Base-by-base conservation (phyloP, 805 yeast species). In the Torulaspora quercuum region DNA sequence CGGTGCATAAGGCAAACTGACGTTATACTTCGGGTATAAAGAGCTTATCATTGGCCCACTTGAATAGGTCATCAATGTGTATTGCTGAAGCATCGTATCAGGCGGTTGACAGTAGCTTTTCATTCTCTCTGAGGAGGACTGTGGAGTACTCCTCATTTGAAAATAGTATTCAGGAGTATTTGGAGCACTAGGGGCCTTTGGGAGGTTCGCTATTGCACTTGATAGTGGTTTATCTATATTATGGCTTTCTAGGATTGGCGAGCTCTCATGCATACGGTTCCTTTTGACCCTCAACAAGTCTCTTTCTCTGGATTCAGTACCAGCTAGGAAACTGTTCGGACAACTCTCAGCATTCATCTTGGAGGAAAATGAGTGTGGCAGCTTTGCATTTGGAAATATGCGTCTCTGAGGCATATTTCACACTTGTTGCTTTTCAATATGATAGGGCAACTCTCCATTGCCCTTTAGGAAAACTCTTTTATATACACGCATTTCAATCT, bases 41-140 rank as follows among this genome's bases (percentile, higher is more conserved):
- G 48, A 38, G 20, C 37, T 35, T 14, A 38, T 15, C 42, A 42
- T 32, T 16, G 42, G 42, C 16, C 46, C 46, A 23, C 46, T 37
- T 3, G 50, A 38, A 32, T 40, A 43, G n/a, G 37, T 45, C 48
- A 48, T 41, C 9, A 46, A 27, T 9, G 49, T 44, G 32, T 48
- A 52, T 12, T 45, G 53, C 12, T 48, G 54, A 12, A 43, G 18
- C 36, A 45, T 25, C 16, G 36, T 34, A 14, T 47, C 50, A 11
- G 39, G 29, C 5, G 33, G 25, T 18, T 39, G 37, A 21, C 33
- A 33, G 27, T 37, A 37, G 10, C 31, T 25, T 15, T 32, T 41
- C 12, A 31, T 19, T 20, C 41, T 38, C 9, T 30, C 36, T 22
- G 39, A 26, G 5, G 38, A 26, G 6, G 29, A 29, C 11, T 35